Percentiles rank a stretch among this genome's conserved stretches.
These are phyloP conservation scores for Exophiala aquamarina DNA, from an alignment of 2,329 filamentous ascomycete genomes.

Conservation along the genomic window DNA sequence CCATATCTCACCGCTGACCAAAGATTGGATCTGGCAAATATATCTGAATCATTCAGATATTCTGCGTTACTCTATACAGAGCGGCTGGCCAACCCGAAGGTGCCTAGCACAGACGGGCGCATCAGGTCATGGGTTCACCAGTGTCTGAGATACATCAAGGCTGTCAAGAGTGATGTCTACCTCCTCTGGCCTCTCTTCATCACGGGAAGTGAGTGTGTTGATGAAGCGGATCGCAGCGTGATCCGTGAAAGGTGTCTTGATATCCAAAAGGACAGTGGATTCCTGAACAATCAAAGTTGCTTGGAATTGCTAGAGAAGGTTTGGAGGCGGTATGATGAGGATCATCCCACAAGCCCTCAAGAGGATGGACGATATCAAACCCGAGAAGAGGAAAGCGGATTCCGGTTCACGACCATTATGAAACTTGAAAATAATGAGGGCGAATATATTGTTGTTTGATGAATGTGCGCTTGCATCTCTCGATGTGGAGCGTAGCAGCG, in stretches of 20 bases:
- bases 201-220: conserved; percentile 83
- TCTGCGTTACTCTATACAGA: conserved; percentile 87
- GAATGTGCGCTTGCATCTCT: not conserved
- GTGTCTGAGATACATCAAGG: conserved; percentile 79
- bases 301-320: conserved; percentile 82
- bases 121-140: conserved; percentile 82
- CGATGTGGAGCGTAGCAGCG: too few species aligned
- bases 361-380: not conserved
- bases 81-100: conserved; percentile 73
- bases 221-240: conserved; percentile 73
- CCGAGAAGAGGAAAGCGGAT: conserved; percentile 27
- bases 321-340: conserved; percentile 53
- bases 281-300: conserved; percentile 88
- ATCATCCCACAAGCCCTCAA: not conserved
- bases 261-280: conserved; percentile 84
- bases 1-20: conserved; percentile 56
- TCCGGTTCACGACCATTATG: conserved; percentile 40
- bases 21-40: conserved; percentile 71
- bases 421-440: conserved; percentile 37
- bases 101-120: conserved; percentile 70
- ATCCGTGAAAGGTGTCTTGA: conserved; percentile 79
- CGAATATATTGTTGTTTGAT: conserved; percentile 41
- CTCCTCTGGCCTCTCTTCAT: conserved; percentile 92
- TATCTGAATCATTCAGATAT: conserved; percentile 88
- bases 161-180: conserved; percentile 81